Base-by-base conservation (phyloP, 1,139 yeast genomes). In the Candida glucosophila region DNA sequence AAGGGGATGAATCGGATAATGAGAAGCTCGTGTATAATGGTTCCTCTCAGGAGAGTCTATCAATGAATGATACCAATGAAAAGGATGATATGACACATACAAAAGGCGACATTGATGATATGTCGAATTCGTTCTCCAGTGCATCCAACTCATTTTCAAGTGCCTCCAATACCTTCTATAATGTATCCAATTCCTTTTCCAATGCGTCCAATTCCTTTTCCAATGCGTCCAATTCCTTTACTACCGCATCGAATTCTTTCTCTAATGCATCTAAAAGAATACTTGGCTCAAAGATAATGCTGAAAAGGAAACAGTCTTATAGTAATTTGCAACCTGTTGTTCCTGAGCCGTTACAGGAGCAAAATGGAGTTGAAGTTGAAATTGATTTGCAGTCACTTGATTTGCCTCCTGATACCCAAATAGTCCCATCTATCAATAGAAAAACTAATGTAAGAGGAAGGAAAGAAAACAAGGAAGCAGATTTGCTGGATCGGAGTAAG, bases 381-480 rank as follows among this genome's bases (percentile, higher is more conserved):
- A 58, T 63, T 13, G 68, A 61, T 33, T 43, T 62, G 23, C 47
- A 56, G 18, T 52, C 63, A 7, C 44, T 63, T 18, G 68, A 61
- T 34, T 44, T 63, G 22, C 71, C 70, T 4, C 58, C 61, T 10
- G 47, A 51, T 29, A 55, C 67, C 8, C 55, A 61, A 36, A 53
- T 59, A 11, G 51, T 47, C 26, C 63, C 67, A 5, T 44, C 59
- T 4, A 52, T 54, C 11, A 55, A 54, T 31, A 49, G 56, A 17
- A 58, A 56, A 29, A 52, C 46, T 24, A 47, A 64, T 12, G 59
- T 64, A 2, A 49, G 71, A 21, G 71, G 71, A 4, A 50, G 71
- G 14, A 64, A 64, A 35, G 70, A 64, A 29, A 63, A 63, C 35
- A 61, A 60, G 32, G 63, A 58, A 27, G 69, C 69, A 1, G 71